Percentiles rank a stretch among this genome's conserved stretches.
These are phyloP conservation scores for Ascoidea tarda DNA, from an alignment of 805 yeast species.

Conservation along the genomic window DNA sequence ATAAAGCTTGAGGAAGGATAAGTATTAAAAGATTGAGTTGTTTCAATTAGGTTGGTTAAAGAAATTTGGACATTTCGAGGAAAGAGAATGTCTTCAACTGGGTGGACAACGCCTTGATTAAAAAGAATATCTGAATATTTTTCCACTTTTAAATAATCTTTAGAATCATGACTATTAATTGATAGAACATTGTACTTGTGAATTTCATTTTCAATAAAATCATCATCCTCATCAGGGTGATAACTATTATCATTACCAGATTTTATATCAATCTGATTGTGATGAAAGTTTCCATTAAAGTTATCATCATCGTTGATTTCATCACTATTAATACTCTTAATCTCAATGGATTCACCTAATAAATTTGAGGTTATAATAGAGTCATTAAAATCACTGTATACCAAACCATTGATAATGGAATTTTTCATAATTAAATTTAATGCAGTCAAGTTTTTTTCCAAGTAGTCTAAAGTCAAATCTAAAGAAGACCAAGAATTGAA, in stretches of 20 bases:
- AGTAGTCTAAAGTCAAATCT: constrained; percentile 44
- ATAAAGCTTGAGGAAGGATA: constrained; percentile 21
- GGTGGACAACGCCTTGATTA: constrained; percentile 76
- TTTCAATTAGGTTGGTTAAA: constrained; percentile 36
- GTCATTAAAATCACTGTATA: constrained; percentile 49
- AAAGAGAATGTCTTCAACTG: constrained; percentile 38
- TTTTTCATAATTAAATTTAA: constrained; percentile 41
- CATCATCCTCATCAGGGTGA: constrained; percentile 9
- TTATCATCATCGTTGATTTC: no score
- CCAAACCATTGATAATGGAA: constrained; percentile 42
- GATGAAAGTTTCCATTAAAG: no score
- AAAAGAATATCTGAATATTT: constrained; percentile 54
- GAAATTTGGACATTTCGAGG: constrained; percentile 44
- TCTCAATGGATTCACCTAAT: constrained; percentile 14
- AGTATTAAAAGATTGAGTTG: constrained; percentile 28
- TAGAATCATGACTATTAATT: constrained; percentile 12
- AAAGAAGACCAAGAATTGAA: constrained; percentile 55
- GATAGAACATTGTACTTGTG: constrained; percentile 9
- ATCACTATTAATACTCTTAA: constrained; percentile 6
- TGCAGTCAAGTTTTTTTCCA: constrained; percentile 36
- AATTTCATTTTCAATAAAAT: background rate
- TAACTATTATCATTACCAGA: background rate
- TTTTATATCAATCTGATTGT: no score
- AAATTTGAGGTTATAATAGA: constrained; percentile 18
- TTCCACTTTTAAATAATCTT: constrained; percentile 9